Conservation (phyloP, 768 basidiomycete genomes). For the Crepidotus variabilis region DNA sequence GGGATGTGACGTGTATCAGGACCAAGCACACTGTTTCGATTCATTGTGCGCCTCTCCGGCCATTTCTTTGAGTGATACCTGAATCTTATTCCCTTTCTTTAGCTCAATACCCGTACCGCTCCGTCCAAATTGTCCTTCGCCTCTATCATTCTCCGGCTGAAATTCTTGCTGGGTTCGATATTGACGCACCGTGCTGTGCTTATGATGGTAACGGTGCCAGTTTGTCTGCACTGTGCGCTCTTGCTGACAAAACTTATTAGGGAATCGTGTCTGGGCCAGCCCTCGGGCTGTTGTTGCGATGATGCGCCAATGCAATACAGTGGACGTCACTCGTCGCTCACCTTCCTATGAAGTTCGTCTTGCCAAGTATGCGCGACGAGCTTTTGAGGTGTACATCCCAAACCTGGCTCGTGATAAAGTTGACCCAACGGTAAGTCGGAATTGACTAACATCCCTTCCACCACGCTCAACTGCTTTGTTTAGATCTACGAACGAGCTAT, state of each 20-base stretch:
- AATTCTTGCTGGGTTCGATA: slow-evolving; percentile 63
- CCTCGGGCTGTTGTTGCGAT: slow-evolving; percentile 56
- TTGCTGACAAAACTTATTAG: slow-evolving; percentile 15
- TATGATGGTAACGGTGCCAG: slow-evolving; percentile 26
- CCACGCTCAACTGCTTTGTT: background rate
- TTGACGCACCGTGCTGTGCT: slow-evolving; percentile 60
- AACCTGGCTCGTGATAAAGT: slow-evolving; percentile 44
- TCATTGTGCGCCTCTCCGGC: slow-evolving; percentile 37
- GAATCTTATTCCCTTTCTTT: background rate
- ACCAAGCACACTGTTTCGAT: slow-evolving; percentile 66
- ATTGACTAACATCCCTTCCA: background rate
- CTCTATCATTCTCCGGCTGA: slow-evolving; percentile 63
- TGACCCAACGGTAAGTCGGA: slow-evolving; percentile 50
- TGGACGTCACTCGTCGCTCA: slow-evolving; percentile 59
- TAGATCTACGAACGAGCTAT: slow-evolving; percentile 64
- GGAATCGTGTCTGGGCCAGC: slow-evolving; percentile 52
- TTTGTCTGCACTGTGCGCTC: background rate
- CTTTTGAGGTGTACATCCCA: slow-evolving; percentile 56
- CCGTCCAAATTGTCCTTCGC: slow-evolving; percentile 64
- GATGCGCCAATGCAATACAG: slow-evolving; percentile 66
- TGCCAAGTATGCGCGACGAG: slow-evolving; percentile 51
- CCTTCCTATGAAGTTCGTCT: slow-evolving; percentile 64
- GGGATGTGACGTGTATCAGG: slow-evolving; percentile 65
- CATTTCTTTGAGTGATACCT: background rate
- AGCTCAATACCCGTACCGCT: slow-evolving; percentile 66